These are phyloP conservation scores for Chlorella sp. DNA, from an alignment of 139 green algal genomes.

Conservation along the genomic window DNA sequence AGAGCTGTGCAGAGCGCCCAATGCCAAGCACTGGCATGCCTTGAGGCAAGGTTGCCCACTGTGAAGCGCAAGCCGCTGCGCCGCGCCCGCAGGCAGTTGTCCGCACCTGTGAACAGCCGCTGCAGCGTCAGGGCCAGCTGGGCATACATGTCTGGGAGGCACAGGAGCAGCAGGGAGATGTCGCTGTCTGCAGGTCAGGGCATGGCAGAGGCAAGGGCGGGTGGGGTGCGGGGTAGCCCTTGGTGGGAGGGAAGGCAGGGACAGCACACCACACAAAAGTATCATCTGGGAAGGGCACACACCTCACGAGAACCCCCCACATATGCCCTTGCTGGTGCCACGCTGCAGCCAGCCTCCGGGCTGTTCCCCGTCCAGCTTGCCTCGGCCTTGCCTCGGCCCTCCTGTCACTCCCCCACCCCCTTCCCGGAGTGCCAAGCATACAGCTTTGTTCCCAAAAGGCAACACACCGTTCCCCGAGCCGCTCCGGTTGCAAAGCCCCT, in stretches of 20 bases:
- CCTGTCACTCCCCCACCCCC: not conserved
- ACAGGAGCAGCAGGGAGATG: not conserved
- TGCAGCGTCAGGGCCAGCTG: not conserved
- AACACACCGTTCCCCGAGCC: no score
- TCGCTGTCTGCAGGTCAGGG: not conserved
- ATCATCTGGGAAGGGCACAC: not conserved
- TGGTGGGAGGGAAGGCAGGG: no score
- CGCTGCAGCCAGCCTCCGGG: not conserved
- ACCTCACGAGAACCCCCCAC: not conserved
- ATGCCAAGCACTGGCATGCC: not conserved
- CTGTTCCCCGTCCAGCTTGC: no score
- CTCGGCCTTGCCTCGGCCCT: no score
- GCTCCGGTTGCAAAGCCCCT: not conserved
- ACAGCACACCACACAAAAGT: no score
- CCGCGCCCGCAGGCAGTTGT: not conserved
- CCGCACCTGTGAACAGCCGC: not conserved
- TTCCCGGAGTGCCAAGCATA: not conserved
- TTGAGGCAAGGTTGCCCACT: not conserved
- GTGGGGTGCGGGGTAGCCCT: no score
- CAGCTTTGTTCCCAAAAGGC: no score
- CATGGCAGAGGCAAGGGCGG: no score
- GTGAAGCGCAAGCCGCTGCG: not conserved
- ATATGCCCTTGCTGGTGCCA: not conserved
- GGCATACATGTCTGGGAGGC: not conserved
- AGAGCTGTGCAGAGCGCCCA: not conserved